Evolutionary conservation across 2,329 filamentous ascomycete genomes (phyloP), one percentile per base, ranked within the genome.

Genomic region (Amauroascus niger): DNA sequence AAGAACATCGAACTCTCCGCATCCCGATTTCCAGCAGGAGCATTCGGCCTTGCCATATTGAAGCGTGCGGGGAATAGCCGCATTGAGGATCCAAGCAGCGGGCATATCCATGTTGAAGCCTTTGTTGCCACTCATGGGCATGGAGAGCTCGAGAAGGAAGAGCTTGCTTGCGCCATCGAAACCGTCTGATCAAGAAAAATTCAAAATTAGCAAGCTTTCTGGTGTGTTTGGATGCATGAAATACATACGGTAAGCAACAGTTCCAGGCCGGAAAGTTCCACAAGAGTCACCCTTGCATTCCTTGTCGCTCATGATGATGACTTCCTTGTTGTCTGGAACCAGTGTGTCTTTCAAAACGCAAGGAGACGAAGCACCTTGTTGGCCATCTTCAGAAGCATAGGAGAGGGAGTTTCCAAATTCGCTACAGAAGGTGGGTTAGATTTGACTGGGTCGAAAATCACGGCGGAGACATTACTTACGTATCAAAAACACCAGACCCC

Each of bases 1-100:
- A 62, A 84, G 82, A 52, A 89, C 76, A 63, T 91, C 87, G 57
- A 86, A 79, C 71, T 91, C 87, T 61, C 84, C 86, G 65, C 86
- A 89, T 35, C 80, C 81, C 62, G 64, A 74, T 11, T 68, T 69
- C 85, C 85, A 89, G 75, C 87, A 90, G 55, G 80, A 86, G 75
- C 86, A 90, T 1, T 71, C 67, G 6, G 71, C 66, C 46, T 72
- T 70, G 58, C 76, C 76, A 71, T 89, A 89, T 67, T 89, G 85
- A 4, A 78, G 72, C 4, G 83, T 82, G 56, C 82, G 81, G 24
- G 85, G 81, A 57, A 90, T 87, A 56, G 80, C 76, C 16, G 80
- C 82, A 69, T 90, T 90, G 56, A 90, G 78, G 48, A 84, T 73
- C 87, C 87, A 90, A 67, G 84, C 77, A 40, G 86, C 82, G 7